Conservation (phyloP, 805 yeast genomes). For the Lachancea mirantina region DNA sequence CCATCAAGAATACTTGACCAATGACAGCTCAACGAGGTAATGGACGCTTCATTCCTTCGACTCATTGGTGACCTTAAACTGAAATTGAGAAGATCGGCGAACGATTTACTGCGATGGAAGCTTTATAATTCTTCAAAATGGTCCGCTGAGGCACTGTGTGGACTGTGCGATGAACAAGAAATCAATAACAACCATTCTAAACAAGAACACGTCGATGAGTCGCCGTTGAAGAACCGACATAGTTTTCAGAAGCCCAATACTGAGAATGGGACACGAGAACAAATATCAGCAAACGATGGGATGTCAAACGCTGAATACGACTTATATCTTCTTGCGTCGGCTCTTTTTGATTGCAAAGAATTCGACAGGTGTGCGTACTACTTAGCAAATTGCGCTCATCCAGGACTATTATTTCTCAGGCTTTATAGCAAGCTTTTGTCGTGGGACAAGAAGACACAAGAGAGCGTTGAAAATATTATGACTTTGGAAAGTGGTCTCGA, state of each 20-base stretch:
- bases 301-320: conserved; percentile 33
- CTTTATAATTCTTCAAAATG: conserved; percentile 71
- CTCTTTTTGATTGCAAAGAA: conserved; percentile 77
- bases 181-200: no score
- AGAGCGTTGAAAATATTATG: conserved; percentile 63
- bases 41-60: conserved; percentile 4
- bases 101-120: conserved; percentile 47
- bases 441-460: conserved; percentile 70
- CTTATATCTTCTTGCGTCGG: conserved; percentile 52
- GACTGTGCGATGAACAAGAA: conserved; percentile 37
- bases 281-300: no score
- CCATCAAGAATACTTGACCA: not conserved
- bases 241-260: no score
- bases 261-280: no score
- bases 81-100: conserved; percentile 36
- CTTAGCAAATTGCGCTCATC: conserved; percentile 44
- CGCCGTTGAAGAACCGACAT: conserved; percentile 18
- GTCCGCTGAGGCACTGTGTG: conserved; percentile 75
- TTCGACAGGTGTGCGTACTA: conserved; percentile 67
- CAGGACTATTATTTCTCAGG: conserved; percentile 49
- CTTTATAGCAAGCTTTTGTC: conserved; percentile 65
- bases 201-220: conserved; percentile 23
- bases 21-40: not conserved
- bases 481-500: no score
- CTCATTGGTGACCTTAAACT: conserved; percentile 13